A percentile compares a stretch with the other conserved stretches of the same genome.
phyloP scores from a whole-genome alignment of 805 yeast species.

The Clavispora vitiphila region DNA sequence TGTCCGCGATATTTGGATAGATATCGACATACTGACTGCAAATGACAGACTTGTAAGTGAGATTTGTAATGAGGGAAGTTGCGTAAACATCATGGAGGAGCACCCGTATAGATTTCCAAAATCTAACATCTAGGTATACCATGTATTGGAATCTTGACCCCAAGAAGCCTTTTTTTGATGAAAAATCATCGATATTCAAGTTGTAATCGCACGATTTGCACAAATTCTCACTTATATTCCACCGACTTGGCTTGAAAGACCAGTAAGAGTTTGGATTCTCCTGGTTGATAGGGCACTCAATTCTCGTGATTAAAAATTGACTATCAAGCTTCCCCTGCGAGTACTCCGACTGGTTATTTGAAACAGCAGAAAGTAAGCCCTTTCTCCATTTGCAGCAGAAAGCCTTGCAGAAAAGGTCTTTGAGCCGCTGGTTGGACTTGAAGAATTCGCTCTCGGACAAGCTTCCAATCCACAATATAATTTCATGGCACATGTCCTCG shows the following conservation, averaged over 20 bases:
- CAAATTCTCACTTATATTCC: slow-evolving; percentile 43
- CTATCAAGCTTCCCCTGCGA: slow-evolving; percentile 30
- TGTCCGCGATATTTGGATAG: slow-evolving; percentile 69
- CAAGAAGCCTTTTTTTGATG: slow-evolving; percentile 21
- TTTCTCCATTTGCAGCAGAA: slow-evolving; percentile 58
- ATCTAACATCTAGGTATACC: slow-evolving; percentile 61
- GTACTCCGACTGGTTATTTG: slow-evolving; percentile 13
- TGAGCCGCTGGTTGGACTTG: slow-evolving; percentile 42
- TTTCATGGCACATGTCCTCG: slow-evolving; percentile 76
- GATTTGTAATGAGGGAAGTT: slow-evolving; percentile 57
- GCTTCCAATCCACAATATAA: slow-evolving; percentile 60
- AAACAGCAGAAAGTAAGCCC: slow-evolving; percentile 33
- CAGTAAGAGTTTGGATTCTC: slow-evolving; percentile 26
- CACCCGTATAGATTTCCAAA: slow-evolving; percentile 61
- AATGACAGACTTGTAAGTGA: slow-evolving; percentile 50
- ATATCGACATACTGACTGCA: slow-evolving; percentile 80
- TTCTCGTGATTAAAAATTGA: slow-evolving; percentile 34
- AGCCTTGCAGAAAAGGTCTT: slow-evolving; percentile 51
- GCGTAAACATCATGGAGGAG: slow-evolving; percentile 61
- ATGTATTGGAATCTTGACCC: slow-evolving; percentile 59
- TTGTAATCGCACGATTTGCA: slow-evolving; percentile 47
- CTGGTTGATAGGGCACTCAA: slow-evolving; percentile 10
- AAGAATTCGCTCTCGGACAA: slow-evolving; percentile 51
- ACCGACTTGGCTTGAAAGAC: slow-evolving; percentile 34
- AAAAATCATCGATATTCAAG: slow-evolving; percentile 23